phyloP scores from a whole-genome alignment of 176 grass and related monocot genomes.

The Phyllostachys edulis region DNA sequence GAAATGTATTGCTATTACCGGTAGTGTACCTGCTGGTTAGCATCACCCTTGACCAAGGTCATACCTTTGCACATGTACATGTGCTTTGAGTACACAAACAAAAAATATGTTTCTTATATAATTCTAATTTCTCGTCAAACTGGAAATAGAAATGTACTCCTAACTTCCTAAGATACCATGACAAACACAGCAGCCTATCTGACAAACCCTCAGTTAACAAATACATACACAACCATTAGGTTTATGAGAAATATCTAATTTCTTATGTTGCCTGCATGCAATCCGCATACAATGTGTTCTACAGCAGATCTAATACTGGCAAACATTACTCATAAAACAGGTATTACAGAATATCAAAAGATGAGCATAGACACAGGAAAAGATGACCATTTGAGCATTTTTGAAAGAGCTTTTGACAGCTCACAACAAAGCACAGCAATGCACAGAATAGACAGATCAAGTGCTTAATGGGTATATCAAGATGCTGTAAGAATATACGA shows the following conservation, averaged over 20 bases:
- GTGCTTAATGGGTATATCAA: not conserved
- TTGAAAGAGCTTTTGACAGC: conserved; percentile 9
- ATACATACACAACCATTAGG: not conserved
- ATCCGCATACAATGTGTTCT: not conserved
- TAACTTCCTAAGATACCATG: not conserved
- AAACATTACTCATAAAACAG: not conserved
- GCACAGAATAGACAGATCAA: not conserved
- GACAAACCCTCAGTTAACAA: not conserved
- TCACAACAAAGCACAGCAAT: not conserved
- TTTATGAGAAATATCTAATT: not conserved
- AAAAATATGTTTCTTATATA: not conserved
- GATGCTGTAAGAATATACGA: not conserved
- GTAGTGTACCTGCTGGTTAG: not conserved
- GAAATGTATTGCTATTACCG: not conserved
- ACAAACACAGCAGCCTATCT: not conserved
- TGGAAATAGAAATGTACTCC: not conserved
- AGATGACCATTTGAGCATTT: conserved; percentile 9
- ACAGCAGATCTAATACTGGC: not conserved
- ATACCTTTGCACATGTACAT: not conserved
- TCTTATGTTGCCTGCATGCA: not conserved
- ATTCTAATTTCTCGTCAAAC: not conserved
- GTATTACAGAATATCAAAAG: not conserved
- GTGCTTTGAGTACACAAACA: not conserved
- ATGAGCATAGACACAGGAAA: not conserved
- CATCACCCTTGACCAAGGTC: not conserved